Evolutionary conservation across 2,329 filamentous ascomycete genomes (phyloP).

Genomic region (Penicillium glabrum): DNA sequence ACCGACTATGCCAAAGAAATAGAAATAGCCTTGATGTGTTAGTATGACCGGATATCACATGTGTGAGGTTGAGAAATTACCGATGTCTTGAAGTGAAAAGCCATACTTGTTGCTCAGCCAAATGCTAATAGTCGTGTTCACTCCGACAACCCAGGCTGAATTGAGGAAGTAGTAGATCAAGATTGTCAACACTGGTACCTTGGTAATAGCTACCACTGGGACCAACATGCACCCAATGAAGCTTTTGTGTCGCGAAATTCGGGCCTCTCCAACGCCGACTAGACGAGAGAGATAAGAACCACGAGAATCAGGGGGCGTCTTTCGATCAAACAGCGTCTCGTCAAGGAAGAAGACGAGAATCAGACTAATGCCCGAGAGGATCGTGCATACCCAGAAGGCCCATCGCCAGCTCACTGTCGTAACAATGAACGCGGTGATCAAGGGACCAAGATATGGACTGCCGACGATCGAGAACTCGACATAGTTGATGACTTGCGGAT

Average conservation of each 20-base stretch:
- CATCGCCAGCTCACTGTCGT: constrained; percentile 36
- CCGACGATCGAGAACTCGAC: constrained; percentile 42
- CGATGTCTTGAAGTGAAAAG: constrained; percentile 50
- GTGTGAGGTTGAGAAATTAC: constrained; percentile 26
- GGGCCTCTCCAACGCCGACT: constrained; percentile 29
- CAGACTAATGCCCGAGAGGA: constrained; percentile 23
- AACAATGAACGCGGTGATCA: constrained; percentile 52
- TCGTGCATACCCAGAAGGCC: constrained; percentile 28
- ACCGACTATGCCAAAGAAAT: constrained; percentile 56
- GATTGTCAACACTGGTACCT: constrained; percentile 29
- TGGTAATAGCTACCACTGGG: constrained; percentile 38
- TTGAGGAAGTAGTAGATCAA: constrained; percentile 34
- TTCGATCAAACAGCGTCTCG: constrained; percentile 30
- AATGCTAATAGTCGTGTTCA: constrained; percentile 56
- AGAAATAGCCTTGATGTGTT: constrained; percentile 43
- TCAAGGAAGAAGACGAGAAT: constrained; percentile 23
- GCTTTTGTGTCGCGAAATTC: constrained; percentile 33
- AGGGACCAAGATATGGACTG: constrained; percentile 41
- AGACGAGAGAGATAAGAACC: constrained; percentile 15
- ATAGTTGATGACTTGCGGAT: constrained; percentile 38
- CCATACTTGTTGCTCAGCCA: constrained; percentile 51
- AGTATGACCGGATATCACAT: background rate
- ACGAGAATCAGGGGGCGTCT: background rate
- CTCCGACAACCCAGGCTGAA: constrained; percentile 51
- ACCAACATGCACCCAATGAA: constrained; percentile 44